Evolutionary conservation across 1,284 basidiomycete genomes (phyloP), one percentile per base, ranked within the genome.

Genomic region (Tremellales sp.): DNA sequence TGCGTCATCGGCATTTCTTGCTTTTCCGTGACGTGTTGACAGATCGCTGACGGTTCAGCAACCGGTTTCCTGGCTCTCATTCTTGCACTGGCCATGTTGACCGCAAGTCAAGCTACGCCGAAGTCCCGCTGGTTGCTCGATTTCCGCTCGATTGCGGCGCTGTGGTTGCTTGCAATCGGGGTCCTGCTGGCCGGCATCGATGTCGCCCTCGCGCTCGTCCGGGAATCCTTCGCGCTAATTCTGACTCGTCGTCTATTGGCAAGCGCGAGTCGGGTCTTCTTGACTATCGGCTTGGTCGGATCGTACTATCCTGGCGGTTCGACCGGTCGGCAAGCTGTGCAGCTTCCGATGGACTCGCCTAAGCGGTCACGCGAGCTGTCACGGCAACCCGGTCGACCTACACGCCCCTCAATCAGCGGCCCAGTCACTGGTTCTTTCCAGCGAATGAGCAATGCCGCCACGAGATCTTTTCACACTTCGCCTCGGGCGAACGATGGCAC

Each of bases 211-310:
- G 37, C 53, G n/a, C 23, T 52, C n/a, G 13, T 29, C 1, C 33
- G 25, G 10, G 11, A 36, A 1, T 19, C 35, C 8, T 55, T 53
- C 40, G 39, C 26, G 7, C 12, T 56, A 13, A 22, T 61, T 29
- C 8, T 58, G 19, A 25, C 46, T 26, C 46, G 52, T 12, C 37
- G 40, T 8, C 31, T 26, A 2, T 17, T 49, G n/a, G 10, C 2
- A 15, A 25, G 46, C 5, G 39, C 44, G 8, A 35, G 48, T 25
- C 43, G 52, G 17, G 11, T 43, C 8, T 21, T 25, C 13, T 10
- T 47, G 13, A 21, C 23, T 2, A 13, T 41, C 8, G 50, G 50
- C 1, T 35, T 48, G 2, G 8, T 45, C 19, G 25, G 36, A 5
- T 29, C 41, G 12, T 47, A 47, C 31, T 39, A 33, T 11, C 23